These are phyloP conservation scores for Torrubiella hemipterigena DNA, from an alignment of 2,329 filamentous ascomycete species.

Conservation along the genomic window DNA sequence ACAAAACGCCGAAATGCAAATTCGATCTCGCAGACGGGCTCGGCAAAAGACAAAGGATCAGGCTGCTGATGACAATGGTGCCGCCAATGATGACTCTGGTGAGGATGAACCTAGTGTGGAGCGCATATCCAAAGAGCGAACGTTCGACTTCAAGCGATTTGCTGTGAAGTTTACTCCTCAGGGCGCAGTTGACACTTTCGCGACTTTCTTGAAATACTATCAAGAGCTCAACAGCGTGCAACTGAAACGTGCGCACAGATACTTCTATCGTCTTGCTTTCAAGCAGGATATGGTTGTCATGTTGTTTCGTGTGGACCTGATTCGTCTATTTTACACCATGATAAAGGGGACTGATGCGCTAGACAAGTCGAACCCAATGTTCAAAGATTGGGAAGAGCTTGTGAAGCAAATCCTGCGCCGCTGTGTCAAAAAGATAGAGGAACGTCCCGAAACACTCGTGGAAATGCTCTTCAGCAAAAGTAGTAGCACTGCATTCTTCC, in stretches of 20 bases:
- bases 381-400: conserved; percentile 85
- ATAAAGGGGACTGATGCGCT: conserved; percentile 78
- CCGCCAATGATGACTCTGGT: conserved; percentile 51
- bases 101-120: conserved; percentile 63
- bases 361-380: conserved; percentile 52
- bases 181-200: conserved; percentile 78
- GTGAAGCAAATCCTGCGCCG: conserved; percentile 72
- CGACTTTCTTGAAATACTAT: conserved; percentile 69
- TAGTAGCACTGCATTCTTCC: conserved; percentile 67
- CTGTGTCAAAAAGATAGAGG: conserved; percentile 72
- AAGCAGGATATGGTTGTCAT: conserved; percentile 87
- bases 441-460: conserved; percentile 73
- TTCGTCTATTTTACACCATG: conserved; percentile 79
- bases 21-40: conserved; percentile 67
- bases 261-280: conserved; percentile 87
- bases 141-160: conserved; percentile 87
- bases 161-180: conserved; percentile 71
- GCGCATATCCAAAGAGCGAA: conserved; percentile 65
- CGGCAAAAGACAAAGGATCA: conserved; percentile 57
- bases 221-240: conserved; percentile 67
- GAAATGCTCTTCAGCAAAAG: conserved; percentile 96
- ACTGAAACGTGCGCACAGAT: conserved; percentile 83
- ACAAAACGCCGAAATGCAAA: conserved; percentile 86
- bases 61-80: conserved; percentile 23
- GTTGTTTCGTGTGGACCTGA: conserved; percentile 82